Evolutionary conservation across 2,329 filamentous ascomycete genomes (phyloP), one percentile per base, ranked within the genome.

Genomic region (Cytospora paraplurivora): DNA sequence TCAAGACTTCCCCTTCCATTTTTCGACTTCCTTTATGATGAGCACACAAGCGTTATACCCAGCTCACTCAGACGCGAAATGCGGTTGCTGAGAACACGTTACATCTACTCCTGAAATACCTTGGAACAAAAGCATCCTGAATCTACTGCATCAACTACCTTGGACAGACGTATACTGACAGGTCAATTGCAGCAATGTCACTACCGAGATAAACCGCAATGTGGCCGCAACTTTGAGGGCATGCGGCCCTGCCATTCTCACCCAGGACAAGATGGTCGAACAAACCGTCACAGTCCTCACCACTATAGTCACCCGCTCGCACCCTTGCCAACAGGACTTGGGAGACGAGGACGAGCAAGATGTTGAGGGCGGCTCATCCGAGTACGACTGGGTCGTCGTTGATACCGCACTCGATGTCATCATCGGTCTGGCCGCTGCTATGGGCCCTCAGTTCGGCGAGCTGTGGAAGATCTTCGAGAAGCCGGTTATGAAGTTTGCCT

Each of bases 11-110:
- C 68, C 66, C 66, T 66, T 67, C 34, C 19, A 41, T 17, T 60
- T 3, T 21, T 38, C 58, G 62, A 32, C 8, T 8, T 65, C 59
- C 62, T 63, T 63, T 67, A 88, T 92, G 93, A 97, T 97, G 93
- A 97, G 79, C 82, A 85, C 82, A 78, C 81, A 86, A 19, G 88
- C 91, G 92, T 93, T 93, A 94, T 86, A 94, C 94, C 93, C 93
- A 97, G 93, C 93, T 97, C 94, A 97, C 93, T 97, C 92, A 91
- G 90, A 98, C 89, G 88, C 91, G 85, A 81, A n/a, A 35, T 87
- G 90, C 87, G 87, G 80, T 88, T 96, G 92, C 90, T 92, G 92
- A 88, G 88, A 95, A 96, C 79, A 82, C 92, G 89, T 86, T 82
- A 78, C 81, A 77, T 81, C 81, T 77, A 77, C 75, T 78, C 77